Evolutionary conservation across 1,284 basidiomycete genomes (phyloP).

Genomic region (Mrakiaceae sp.): DNA sequence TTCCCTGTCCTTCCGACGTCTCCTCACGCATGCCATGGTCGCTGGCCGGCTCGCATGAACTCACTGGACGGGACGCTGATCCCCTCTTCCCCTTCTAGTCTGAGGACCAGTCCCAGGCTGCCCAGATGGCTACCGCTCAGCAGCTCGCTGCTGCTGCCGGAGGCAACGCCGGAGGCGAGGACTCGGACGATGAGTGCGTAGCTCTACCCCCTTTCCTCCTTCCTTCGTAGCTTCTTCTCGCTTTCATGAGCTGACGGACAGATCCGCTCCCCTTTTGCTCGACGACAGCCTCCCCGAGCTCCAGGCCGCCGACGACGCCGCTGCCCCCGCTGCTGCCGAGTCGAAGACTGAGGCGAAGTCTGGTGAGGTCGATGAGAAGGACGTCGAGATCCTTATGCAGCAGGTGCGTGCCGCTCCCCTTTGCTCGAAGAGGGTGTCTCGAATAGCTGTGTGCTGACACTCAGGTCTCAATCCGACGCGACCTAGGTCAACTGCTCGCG

Average conservation of each 20-base stretch:
- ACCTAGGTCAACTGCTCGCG: conserved; percentile 49
- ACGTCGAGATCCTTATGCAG: conserved; percentile 87
- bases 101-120: conserved; percentile 38
- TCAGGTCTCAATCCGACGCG: conserved; percentile 9
- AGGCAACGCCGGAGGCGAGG: conserved; percentile 38
- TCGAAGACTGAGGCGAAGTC: conserved; percentile 12
- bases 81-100: neutral
- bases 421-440: conserved; percentile 8
- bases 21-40: neutral
- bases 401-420: conserved; percentile 38
- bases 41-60: neutral
- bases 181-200: conserved; percentile 54
- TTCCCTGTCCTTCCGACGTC: neutral
- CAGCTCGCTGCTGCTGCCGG: conserved; percentile 55
- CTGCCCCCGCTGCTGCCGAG: neutral
- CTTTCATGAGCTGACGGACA: neutral
- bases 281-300: conserved; percentile 54
- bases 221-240: neutral
- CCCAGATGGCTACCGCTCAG: conserved; percentile 72
- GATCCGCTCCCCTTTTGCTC: neutral
- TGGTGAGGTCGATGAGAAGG: conserved; percentile 66
- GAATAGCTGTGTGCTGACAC: neutral
- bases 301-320: conserved; percentile 43
- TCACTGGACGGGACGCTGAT: neutral
- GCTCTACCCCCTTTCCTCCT: neutral